Evolutionary conservation across 495 filamentous ascomycete genomes (phyloP), one percentile per base, ranked within the genome.

Genomic region (Podospora conica): DNA sequence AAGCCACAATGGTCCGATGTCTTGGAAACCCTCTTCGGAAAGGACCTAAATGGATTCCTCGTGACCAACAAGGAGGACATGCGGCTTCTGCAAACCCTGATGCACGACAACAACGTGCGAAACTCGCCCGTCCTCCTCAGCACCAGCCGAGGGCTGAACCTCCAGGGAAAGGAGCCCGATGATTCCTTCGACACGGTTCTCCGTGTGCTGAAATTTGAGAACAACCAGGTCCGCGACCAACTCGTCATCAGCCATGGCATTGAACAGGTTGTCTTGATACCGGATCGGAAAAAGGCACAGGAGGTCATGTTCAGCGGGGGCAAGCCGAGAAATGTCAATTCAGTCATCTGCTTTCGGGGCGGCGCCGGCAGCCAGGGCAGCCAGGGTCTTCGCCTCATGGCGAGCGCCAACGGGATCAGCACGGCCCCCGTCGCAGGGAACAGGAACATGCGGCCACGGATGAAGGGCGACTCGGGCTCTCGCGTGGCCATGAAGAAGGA

Each of bases 1-100:
- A 87, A 95, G 66, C 90, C 90, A 7, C 80, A 90, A 70, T 99
- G 95, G 95, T 88, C 88, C 7, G 85, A 83, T n/a, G 85, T 93
- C 60, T 73, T 98, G 9, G 95, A 99, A 72, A 86, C 82, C 65
- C 83, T 83, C 3, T 77, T 96, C 54, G 91, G 91, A 56, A 71
- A 60, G 6, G 82, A 73, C 18, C 77, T 97, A 60, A 87, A 81
- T 63, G 85, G 81, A 15, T 99, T 98, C 73, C 81, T 97, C 61
- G 94, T 97, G 28, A 87, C 86, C 11, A 90, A 80, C 65, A 89
- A 88, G 70, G 70, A 75, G 53, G 93, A 97, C 72, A 84, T 88
- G 72, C 80, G 76, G 20, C 78, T 84, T 20, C 83, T 97, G 3
- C 77, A 78, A 1, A 70, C 71, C 2, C 69, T 93, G 69, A 92